phyloP scores from a whole-genome alignment of 495 filamentous ascomycete species.

The Paragyromitra xinjiangensis region DNA sequence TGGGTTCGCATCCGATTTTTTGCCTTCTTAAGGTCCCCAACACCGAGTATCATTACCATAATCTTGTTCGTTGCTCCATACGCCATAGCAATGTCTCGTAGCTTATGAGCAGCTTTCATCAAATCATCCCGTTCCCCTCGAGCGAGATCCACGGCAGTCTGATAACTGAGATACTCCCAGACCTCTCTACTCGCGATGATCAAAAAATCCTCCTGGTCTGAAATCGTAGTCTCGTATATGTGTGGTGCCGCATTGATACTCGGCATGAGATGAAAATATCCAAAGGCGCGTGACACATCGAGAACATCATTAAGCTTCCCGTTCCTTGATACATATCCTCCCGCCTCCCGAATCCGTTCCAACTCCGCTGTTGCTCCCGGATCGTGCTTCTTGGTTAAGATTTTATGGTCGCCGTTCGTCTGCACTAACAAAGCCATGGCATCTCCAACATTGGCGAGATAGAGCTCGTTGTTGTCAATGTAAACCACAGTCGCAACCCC shows the following conservation, averaged over 20 bases:
- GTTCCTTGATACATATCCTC: slow-evolving; percentile 92
- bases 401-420: slow-evolving; percentile 77
- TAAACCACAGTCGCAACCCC: slow-evolving; percentile 93
- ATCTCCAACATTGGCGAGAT: slow-evolving; percentile 94
- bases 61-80: slow-evolving; percentile 93
- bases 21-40: slow-evolving; percentile 85
- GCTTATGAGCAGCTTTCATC: slow-evolving; percentile 95
- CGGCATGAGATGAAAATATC: slow-evolving; percentile 90
- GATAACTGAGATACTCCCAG: slow-evolving; percentile 91
- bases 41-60: slow-evolving; percentile 97
- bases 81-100: slow-evolving; percentile 92
- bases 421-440: slow-evolving; percentile 93
- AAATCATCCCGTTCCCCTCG: slow-evolving; percentile 83
- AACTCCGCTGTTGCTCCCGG: slow-evolving; percentile 84
- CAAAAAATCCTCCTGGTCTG: slow-evolving; percentile 92
- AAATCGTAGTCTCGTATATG: slow-evolving; percentile 78
- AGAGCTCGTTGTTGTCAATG: slow-evolving; percentile 85
- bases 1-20: slow-evolving; percentile 69
- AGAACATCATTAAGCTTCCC: slow-evolving; percentile 92
- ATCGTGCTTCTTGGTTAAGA: slow-evolving; percentile 90
- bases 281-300: slow-evolving; percentile 92
- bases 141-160: slow-evolving; percentile 89
- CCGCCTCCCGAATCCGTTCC: slow-evolving; percentile 89
- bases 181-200: slow-evolving; percentile 89
- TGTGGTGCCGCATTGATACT: slow-evolving; percentile 90